Evolutionary conservation across 768 basidiomycete genomes (phyloP).

Genomic region (Phaeotremella fagi): DNA sequence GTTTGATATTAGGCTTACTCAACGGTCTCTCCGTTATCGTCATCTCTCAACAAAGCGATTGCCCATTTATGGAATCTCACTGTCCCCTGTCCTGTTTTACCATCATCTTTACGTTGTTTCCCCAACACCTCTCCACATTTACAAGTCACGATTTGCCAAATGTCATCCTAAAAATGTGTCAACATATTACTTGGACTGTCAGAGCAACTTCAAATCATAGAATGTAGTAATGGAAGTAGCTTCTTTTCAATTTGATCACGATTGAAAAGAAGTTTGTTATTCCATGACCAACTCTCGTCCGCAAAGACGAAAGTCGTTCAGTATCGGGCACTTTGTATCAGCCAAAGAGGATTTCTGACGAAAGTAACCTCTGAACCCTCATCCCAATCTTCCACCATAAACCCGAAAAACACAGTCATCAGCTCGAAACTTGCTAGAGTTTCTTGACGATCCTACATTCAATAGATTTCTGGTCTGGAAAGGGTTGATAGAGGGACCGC

Average conservation of each 20-base stretch:
- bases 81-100: slow-evolving; percentile 21
- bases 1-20: slow-evolving; percentile 55
- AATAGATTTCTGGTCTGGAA: slow-evolving; percentile 27
- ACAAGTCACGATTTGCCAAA: slow-evolving; percentile 66
- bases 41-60: slow-evolving; percentile 59
- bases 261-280: slow-evolving; percentile 81
- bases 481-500: slow-evolving; percentile 53
- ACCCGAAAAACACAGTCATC: slow-evolving; percentile 5
- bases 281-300: slow-evolving; percentile 54
- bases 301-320: too few relatives aligned
- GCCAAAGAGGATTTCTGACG: slow-evolving; percentile 56
- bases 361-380: slow-evolving; percentile 4
- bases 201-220: slow-evolving; percentile 11
- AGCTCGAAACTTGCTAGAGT: slow-evolving; percentile 66
- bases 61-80: slow-evolving; percentile 75
- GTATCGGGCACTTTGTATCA: slow-evolving; percentile 96
- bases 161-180: slow-evolving; percentile 51
- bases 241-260: slow-evolving; percentile 65
- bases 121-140: slow-evolving; percentile 79
- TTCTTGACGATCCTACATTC: slow-evolving; percentile 49
- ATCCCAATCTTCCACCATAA: slow-evolving; percentile 11
- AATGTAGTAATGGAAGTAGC: slow-evolving; percentile 88
- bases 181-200: slow-evolving; percentile 14
- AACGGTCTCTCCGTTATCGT: slow-evolving; percentile 50
- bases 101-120: slow-evolving; percentile 19